Evolutionary conservation across 2,329 filamentous ascomycete genomes (phyloP), one percentile per base, ranked within the genome.

Genomic region (Colletotrichum sansevieriae): DNA sequence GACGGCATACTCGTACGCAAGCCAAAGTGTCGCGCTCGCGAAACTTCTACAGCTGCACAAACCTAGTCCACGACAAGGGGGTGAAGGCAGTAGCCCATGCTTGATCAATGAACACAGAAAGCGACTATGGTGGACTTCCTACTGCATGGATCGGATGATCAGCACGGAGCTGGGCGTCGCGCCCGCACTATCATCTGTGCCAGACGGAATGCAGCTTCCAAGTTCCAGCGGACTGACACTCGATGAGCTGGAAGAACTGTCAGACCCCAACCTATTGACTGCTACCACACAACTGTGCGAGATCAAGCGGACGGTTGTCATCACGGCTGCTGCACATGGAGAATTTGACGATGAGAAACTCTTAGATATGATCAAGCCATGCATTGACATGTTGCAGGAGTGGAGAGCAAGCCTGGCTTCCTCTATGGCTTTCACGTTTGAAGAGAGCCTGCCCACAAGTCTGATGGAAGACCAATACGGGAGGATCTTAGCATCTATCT

Each of bases 111-210:
- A 71, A n/a, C 70, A 71, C 20, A 43, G 39, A n/a, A 70, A 56
- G 25, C 9, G 70, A 15, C 43, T 71, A 2, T 71, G 66, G 66
- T 71, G 70, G 66, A 71, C 70, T 3, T 65, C 70, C 4, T 71
- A 61, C 22, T 71, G 66, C 47, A 71, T 71, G 66, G 66, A 71
- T 1, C 51, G 62, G 1, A 71, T 71, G 70, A 64, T 66, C 7
- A 60, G 49, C 7, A 63, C 62, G 0, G 70, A 71, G 29, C 58
- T 71, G 12, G 70, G 70, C 6, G 46, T 71, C n/a, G 49, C 64
- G 11, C 64, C 64, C 1, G 33, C 61, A 7, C 47, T 63, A 1
- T 18, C 59, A 2, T 57, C 20, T 22, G 60, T 57, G 3, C 64
- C 64, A 1, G 64, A 67, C 5, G 52, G 58, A 25, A 51, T 63